These are phyloP conservation scores for Sanguinoderma infundibulare DNA, from an alignment of 1,284 basidiomycete genomes.

Conservation along the genomic window DNA sequence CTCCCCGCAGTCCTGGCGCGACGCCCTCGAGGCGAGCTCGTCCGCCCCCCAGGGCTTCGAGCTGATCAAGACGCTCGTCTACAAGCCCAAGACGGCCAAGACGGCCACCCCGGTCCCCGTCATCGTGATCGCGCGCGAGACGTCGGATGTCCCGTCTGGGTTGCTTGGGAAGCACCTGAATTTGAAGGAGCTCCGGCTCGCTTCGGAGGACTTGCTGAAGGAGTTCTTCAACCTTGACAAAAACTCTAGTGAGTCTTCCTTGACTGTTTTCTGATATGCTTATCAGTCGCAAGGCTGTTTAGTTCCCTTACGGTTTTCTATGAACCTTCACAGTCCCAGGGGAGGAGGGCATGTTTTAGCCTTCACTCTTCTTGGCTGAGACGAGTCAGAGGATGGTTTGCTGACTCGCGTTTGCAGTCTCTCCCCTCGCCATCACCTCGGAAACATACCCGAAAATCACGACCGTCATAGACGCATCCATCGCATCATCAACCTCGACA, in stretches of 20 bases:
- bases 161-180: conserved; percentile 84
- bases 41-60: conserved; percentile 64
- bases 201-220: conserved; percentile 85
- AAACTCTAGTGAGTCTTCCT: conserved; percentile 72
- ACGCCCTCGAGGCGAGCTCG: conserved; percentile 54
- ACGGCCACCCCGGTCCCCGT: conserved; percentile 84
- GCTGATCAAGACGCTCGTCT: conserved; percentile 84
- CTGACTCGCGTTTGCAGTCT: conserved; percentile 55
- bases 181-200: conserved; percentile 89
- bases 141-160: conserved; percentile 78
- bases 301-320: not conserved
- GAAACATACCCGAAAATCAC: conserved; percentile 78
- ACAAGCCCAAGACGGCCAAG: conserved; percentile 93
- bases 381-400: not conserved
- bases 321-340: not conserved
- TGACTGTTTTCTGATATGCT: not conserved
- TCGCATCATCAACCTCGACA: conserved; percentile 63
- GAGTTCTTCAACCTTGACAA: conserved; percentile 89
- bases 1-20: conserved; percentile 73
- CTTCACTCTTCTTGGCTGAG: not conserved
- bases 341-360: not conserved
- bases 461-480: conserved; percentile 79
- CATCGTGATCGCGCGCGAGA: conserved; percentile 85
- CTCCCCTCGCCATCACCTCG: conserved; percentile 74
- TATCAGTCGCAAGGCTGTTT: not conserved